phyloP scores from a whole-genome alignment of 1,284 basidiomycete genomes.

The Ustilago trichophora region DNA sequence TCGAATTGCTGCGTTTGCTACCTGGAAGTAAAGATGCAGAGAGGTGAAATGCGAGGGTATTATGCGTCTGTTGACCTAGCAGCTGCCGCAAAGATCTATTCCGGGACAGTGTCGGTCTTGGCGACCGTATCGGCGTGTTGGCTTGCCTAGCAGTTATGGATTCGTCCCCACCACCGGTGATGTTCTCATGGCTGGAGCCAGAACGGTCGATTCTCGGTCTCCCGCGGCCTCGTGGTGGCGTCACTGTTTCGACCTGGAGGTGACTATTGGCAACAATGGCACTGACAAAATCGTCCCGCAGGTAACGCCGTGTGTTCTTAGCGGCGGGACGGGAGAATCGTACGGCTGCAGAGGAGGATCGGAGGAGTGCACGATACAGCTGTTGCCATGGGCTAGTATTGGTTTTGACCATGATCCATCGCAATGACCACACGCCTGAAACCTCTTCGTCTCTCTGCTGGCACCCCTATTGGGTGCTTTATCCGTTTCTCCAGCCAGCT shows the following conservation, averaged over 20 bases:
- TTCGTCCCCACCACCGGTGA: background rate
- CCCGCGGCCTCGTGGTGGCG: no score
- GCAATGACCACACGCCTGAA: background rate
- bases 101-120: no score
- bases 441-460: background rate
- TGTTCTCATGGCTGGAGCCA: background rate
- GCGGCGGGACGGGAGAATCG: constrained; percentile 45
- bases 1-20: no score
- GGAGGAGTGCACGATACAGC: constrained; percentile 28
- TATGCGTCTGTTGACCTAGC: constrained; percentile 4
- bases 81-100: background rate
- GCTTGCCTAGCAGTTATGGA: background rate
- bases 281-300: constrained; percentile 32
- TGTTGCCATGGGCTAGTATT: constrained; percentile 7
- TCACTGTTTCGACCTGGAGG: no score
- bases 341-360: constrained; percentile 28
- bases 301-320: constrained; percentile 42
- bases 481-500: no score
- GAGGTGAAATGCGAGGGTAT: constrained; percentile 37
- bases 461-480: no score
- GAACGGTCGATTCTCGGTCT: no score
- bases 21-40: constrained; percentile 21
- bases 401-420: constrained; percentile 2
- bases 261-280: background rate
- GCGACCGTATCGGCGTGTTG: background rate